Conservation (phyloP, 2,329 filamentous ascomycete species). For the Colletotrichum lentis region DNA sequence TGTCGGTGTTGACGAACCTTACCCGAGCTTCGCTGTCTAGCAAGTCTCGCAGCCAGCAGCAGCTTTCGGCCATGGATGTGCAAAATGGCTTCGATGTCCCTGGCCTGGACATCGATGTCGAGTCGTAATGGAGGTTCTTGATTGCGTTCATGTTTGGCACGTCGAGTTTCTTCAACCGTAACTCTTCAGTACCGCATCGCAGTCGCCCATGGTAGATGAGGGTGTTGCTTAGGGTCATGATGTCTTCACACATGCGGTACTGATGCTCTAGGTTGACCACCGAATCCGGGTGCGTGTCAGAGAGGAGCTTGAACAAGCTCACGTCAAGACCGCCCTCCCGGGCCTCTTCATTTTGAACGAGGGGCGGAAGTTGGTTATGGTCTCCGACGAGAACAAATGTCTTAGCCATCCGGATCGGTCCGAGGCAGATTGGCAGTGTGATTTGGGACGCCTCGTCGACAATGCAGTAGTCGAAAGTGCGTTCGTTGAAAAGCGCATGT, state of each 20-base stretch:
- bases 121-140: slow-evolving; percentile 65
- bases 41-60: slow-evolving; percentile 81
- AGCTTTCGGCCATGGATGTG: slow-evolving; percentile 54
- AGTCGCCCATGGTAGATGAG: slow-evolving; percentile 92
- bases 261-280: slow-evolving; percentile 95
- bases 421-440: slow-evolving; percentile 91
- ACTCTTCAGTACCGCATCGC: slow-evolving; percentile 83
- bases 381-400: slow-evolving; percentile 97
- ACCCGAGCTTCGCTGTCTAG: slow-evolving; percentile 77
- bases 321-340: slow-evolving; percentile 87
- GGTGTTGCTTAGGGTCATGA: slow-evolving; percentile 92
- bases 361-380: slow-evolving; percentile 92
- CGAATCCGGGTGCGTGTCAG: slow-evolving; percentile 84
- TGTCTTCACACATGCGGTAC: slow-evolving; percentile 97
- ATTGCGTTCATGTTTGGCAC: slow-evolving; percentile 73
- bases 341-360: slow-evolving; percentile 92
- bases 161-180: slow-evolving; percentile 73
- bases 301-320: slow-evolving; percentile 92
- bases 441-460: slow-evolving; percentile 98
- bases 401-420: slow-evolving; percentile 89
- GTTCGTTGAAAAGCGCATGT: slow-evolving; percentile 85
- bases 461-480: slow-evolving; percentile 96
- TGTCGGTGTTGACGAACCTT: slow-evolving; percentile 89
- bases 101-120: slow-evolving; percentile 53
- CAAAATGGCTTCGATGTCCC: slow-evolving; percentile 63